A percentile compares a stretch with the other conserved stretches of the same genome.
Evolutionary conservation across 106 monocot species (phyloP).

Genomic region (Vanilla planifolia): DNA sequence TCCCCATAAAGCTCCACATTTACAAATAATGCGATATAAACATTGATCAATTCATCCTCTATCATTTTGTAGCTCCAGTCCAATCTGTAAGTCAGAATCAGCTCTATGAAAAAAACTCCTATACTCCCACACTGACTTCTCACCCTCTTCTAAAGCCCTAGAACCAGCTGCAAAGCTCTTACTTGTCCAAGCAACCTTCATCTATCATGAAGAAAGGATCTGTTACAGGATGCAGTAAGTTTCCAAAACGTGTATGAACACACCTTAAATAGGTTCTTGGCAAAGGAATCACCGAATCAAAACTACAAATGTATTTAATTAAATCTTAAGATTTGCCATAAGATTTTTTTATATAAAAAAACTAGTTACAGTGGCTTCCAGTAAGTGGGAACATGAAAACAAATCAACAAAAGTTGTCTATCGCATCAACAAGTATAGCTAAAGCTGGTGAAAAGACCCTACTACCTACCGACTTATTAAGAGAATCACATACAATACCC

Average conservation of each 20-base stretch:
- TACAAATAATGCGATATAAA: constrained; percentile 29
- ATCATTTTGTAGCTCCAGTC: constrained; percentile 31
- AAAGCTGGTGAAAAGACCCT: too few species aligned
- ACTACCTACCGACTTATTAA: too few species aligned
- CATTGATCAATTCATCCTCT: constrained; percentile 27
- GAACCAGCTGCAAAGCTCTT: constrained; percentile 47
- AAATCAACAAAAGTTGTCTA: too few species aligned
- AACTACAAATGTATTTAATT: too few species aligned
- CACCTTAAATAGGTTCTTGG: constrained; percentile 22
- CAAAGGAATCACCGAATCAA: constrained; percentile 6
- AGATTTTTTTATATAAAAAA: too few species aligned
- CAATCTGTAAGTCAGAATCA: constrained; percentile 21
- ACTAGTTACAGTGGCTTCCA: too few species aligned
- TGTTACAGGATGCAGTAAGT: constrained; percentile 24
- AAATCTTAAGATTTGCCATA: too few species aligned
- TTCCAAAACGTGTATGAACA: constrained; percentile 7
- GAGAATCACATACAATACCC: too few species aligned
- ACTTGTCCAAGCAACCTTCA: constrained; percentile 41
- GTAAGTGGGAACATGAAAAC: too few species aligned
- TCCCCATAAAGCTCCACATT: constrained; percentile 38
- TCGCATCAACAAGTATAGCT: too few species aligned
- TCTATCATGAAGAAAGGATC: constrained; percentile 50
- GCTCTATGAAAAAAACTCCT: constrained; percentile 22
- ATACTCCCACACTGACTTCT: constrained; percentile 32
- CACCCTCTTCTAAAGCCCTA: constrained; percentile 37